Base-by-base conservation (phyloP, 192 early-diverging fungal genomes). In the Podila epicladia region DNA sequence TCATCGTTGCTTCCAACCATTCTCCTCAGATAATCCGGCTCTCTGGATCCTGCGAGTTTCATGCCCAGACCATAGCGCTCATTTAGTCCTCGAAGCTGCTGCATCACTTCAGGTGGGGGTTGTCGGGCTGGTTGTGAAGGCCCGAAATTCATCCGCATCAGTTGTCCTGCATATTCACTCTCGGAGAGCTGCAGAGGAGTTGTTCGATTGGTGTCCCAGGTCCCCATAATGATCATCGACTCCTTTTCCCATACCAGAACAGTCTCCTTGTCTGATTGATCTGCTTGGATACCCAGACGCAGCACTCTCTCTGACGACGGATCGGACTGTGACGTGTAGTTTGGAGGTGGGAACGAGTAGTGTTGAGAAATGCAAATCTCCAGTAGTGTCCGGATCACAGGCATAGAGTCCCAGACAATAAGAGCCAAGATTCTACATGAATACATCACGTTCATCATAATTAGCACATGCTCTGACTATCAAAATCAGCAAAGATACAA, bases 391-490 rank as follows among this genome's bases (percentile, higher is more conserved):
- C 77, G 65, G 20, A 80, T 67, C 41, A 80, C 77, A 5, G 77
- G 77, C 77, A 80, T 80, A 20, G 77, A 80, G 61, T 80, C 77
- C 77, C 77, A 80, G 5, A 80, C 77, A 35, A 80, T 61, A 48
- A 80, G 62, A 12, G 77, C 77, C 3, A 80, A 61, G 26, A 80
- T 73, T 55, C 77, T 80, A 65, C 11, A 12, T n/a, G 26, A 51
- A 8, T 53, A 19, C 19, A 37, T 20, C 6, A 7, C 1, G 2
- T 12, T 41, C 12, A 3, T 45, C 41, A 45, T 8, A 3, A 45
- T 45, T 45, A 45, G 15, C 41, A 45, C 41, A 45, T 15, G 15
- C 15, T 11, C 9, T 37, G 35, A 11, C 41, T 8, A 15, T 45
- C 1, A 15, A 45, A 45, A 4, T 17, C 41, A 45, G 3, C 13